Evolutionary conservation across 1,139 yeast genomes (phyloP), one percentile per base, ranked within the genome.

Genomic region (Pichia sp.): DNA sequence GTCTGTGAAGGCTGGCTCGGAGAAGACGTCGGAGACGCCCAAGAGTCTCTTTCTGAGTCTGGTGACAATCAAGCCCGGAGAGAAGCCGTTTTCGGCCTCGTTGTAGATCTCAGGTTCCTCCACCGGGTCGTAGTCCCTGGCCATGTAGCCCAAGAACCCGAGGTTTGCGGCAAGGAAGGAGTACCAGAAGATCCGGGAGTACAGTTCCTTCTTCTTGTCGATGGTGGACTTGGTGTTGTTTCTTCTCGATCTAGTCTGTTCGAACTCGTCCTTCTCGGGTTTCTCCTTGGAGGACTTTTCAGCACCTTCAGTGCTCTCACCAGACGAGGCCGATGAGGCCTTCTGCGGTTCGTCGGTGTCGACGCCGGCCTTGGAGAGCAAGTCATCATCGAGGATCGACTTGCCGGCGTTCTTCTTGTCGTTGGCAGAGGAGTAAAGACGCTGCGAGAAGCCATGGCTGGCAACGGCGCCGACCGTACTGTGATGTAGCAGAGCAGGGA

Each of bases 1-100:
- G 67, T 91, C 90, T 58, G 91, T 95, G 71, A 87, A 92, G 17
- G 88, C 95, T 9, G 99, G 99, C 63, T 93, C 98, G 58, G 89
- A 85, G 76, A 92, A 92, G 63, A 87, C 87, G 48, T 87, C 84
- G 70, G 92, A 87, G 58, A 89, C 78, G 47, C 91, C 86, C 52
- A 83, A 76, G 59, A 87, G 76, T 74, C 99, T 83, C 60, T 84
- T 84, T 61, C 72, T 76, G 62, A 88, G 77, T 68, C 99, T 81
- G 42, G 74, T 75, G 72, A 81, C 84, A 76, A 88, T 80, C 54
- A 80, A 76, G n/a, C 68, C 73, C 12, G 90, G 85, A 6, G 86
- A 70, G 69, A 81, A 85, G 1, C 97, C 97, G 67, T 85, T 81
- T 50, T 76, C 83, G n/a, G 74, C 81, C 29, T 75, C 79, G 51